Evolutionary conservation across 108 stramenopile species (phyloP).

Genomic region (Pseudonitzschia delicatissima): DNA sequence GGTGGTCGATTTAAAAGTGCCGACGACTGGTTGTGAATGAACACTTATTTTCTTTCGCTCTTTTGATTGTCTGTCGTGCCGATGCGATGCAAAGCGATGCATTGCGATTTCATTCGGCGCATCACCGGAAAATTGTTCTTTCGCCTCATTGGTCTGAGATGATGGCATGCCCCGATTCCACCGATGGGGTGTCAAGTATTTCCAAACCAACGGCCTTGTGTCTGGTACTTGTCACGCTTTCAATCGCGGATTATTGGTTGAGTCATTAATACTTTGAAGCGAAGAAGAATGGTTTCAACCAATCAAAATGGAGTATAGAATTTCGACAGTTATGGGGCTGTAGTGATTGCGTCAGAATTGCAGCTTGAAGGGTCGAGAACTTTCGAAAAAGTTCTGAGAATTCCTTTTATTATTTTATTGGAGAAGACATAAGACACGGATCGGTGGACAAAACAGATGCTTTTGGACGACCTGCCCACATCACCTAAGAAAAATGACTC

Average conservation of each 20-base stretch:
- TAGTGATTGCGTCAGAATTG: conserved; percentile 1
- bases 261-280: not conserved
- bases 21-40: too few species aligned
- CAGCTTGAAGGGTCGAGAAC: too few species aligned
- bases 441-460: too few species aligned
- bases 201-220: not conserved
- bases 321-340: not conserved
- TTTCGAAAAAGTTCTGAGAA: conserved; percentile 4
- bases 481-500: too few species aligned
- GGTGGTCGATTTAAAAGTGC: too few species aligned
- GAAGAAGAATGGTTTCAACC: not conserved
- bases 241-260: not conserved
- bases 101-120: too few species aligned
- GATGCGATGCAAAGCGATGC: too few species aligned
- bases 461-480: too few species aligned
- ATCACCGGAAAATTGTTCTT: not conserved
- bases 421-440: not conserved
- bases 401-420: not conserved
- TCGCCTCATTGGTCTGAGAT: too few species aligned
- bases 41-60: too few species aligned
- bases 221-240: not conserved
- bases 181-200: not conserved
- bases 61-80: too few species aligned
- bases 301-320: not conserved
- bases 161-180: not conserved